phyloP scores from a whole-genome alignment of 2,329 filamentous ascomycete genomes.

The Hypoxylon rubiginosum region DNA sequence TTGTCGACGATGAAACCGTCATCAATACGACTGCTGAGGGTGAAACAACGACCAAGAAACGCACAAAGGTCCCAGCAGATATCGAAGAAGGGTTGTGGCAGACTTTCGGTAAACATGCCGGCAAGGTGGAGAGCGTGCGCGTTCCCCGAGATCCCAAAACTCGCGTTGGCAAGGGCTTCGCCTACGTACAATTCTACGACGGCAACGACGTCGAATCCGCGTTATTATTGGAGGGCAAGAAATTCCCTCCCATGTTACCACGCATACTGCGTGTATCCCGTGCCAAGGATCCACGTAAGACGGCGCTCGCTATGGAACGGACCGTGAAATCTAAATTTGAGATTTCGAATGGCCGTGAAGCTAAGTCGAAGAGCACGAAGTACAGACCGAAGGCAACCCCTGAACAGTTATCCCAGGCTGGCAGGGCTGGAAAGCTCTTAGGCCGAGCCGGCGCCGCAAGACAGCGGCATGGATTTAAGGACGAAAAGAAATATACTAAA shows the following conservation, averaged over 20 bases:
- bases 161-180: constrained; percentile 94
- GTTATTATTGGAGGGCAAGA: constrained; percentile 88
- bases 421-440: constrained; percentile 80
- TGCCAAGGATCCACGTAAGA: constrained; percentile 80
- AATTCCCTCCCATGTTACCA: constrained; percentile 94
- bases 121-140: constrained; percentile 91
- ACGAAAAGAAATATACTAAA: constrained; percentile 44
- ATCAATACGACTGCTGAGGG: constrained; percentile 74
- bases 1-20: constrained; percentile 90
- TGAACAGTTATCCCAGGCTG: constrained; percentile 77
- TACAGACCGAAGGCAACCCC: constrained; percentile 80
- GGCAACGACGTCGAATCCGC: constrained; percentile 91
- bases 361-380: constrained; percentile 59
- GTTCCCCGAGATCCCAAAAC: constrained; percentile 92
- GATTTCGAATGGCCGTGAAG: constrained; percentile 47
- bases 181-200: constrained; percentile 96
- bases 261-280: constrained; percentile 87
- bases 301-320: constrained; percentile 64
- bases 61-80: constrained; percentile 81
- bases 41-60: constrained; percentile 78
- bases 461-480: constrained; percentile 55
- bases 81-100: constrained; percentile 94
- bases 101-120: constrained; percentile 78
- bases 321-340: constrained; percentile 58
- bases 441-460: constrained; percentile 75